Evolutionary conservation across 1,284 basidiomycete genomes (phyloP).

Genomic region (Ganoderma lucidum): DNA sequence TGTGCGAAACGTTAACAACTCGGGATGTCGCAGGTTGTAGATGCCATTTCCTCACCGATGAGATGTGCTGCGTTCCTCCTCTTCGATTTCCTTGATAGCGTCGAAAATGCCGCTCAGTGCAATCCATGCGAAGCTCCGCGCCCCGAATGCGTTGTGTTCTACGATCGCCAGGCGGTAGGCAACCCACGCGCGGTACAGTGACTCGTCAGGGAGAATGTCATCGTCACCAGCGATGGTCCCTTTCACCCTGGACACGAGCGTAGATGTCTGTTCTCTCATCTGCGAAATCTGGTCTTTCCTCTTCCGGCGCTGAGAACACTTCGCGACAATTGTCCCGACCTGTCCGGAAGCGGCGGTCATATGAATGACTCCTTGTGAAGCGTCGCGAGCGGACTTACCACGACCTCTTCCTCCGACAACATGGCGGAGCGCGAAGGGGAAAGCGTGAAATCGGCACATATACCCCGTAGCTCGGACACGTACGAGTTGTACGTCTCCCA

Average conservation of each 20-base stretch:
- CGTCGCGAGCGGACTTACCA: conserved; percentile 35
- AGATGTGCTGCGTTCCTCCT: conserved; percentile 32
- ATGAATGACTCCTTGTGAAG: neutral
- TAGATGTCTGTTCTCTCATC: conserved; percentile 60
- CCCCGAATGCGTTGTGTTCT: conserved; percentile 56
- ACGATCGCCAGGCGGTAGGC: conserved; percentile 56
- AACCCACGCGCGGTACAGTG: conserved; percentile 56
- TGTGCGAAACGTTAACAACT: conserved; percentile 1
- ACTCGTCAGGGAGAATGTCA: conserved; percentile 45
- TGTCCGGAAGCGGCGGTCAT: neutral
- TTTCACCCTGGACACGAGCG: conserved; percentile 56
- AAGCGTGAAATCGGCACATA: conserved; percentile 58
- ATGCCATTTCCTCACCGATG: conserved; percentile 6
- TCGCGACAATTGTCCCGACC: conserved; percentile 68
- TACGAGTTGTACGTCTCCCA: conserved; percentile 55
- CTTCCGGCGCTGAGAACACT: conserved; percentile 62
- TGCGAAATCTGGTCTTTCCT: conserved; percentile 60
- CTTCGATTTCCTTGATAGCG: conserved; percentile 46
- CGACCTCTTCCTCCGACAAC: conserved; percentile 67
- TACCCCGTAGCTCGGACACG: conserved; percentile 53
- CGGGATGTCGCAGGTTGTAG: neutral
- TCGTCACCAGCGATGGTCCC: conserved; percentile 58
- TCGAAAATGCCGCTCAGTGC: conserved; percentile 62
- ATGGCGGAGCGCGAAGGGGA: conserved; percentile 50
- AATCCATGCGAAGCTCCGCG: conserved; percentile 67